Conservation (phyloP, 148 eudicot species). For the Dianthus caryophyllus region DNA sequence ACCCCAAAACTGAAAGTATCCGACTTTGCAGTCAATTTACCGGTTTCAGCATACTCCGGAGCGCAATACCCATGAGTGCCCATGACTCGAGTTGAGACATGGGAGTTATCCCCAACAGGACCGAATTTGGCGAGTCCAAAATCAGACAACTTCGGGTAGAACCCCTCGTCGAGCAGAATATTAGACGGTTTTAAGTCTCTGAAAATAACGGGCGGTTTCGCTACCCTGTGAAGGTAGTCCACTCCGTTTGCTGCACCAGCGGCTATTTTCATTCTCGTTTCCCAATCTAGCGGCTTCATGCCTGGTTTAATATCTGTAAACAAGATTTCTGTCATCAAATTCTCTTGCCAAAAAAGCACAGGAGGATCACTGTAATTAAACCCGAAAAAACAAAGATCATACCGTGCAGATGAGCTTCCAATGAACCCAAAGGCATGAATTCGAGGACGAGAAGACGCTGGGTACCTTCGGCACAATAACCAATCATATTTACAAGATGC, state of each 20-base stretch:
- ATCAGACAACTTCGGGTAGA: constrained; percentile 64
- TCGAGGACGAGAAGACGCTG: constrained; percentile 40
- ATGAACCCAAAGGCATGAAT: constrained; percentile 34
- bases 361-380: no score
- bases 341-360: no score
- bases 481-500: constrained; percentile 58
- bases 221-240: constrained; percentile 57
- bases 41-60: constrained; percentile 62
- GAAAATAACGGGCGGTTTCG: constrained; percentile 57
- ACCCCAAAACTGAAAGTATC: constrained; percentile 73
- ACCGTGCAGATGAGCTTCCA: constrained; percentile 39
- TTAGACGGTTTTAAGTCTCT: constrained; percentile 71
- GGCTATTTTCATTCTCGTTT: constrained; percentile 43
- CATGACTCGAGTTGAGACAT: constrained; percentile 72
- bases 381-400: background rate
- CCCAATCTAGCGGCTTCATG: constrained; percentile 58
- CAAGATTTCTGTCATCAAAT: background rate
- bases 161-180: constrained; percentile 52
- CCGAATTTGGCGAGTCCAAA: constrained; percentile 76
- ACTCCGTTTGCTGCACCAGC: constrained; percentile 68
- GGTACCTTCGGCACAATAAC: constrained; percentile 63
- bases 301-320: constrained; percentile 37
- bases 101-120: constrained; percentile 50
- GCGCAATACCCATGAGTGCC: constrained; percentile 82
- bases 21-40: constrained; percentile 51